Percentiles rank a stretch among this genome's conserved stretches.
These are phyloP conservation scores for Collybia nuda DNA, from an alignment of 768 basidiomycete species.

Conservation along the genomic window DNA sequence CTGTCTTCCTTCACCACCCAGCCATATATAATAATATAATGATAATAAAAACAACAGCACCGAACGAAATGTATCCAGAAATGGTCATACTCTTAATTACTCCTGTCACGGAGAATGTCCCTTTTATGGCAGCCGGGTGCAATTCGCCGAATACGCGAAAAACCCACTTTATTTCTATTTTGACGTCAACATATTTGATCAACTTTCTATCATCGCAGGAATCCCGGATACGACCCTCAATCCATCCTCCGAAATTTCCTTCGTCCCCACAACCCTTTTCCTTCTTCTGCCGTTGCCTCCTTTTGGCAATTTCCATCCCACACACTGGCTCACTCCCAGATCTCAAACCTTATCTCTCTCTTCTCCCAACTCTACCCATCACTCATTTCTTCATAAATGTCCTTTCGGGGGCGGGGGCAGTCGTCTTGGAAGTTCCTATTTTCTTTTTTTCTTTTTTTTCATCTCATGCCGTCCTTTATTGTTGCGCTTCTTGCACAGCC, in stretches of 20 bases:
- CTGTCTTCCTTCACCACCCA: not conserved
- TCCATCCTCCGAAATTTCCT: not conserved
- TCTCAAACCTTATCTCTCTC: conserved; percentile 35
- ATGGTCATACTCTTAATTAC: not conserved
- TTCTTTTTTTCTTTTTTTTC: no score
- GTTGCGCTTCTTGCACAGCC: no score
- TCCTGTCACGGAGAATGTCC: not conserved
- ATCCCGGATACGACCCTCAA: conserved; percentile 3
- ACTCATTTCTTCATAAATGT: not conserved
- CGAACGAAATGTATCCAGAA: conserved; percentile 6
- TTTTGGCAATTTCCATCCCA: conserved; percentile 13
- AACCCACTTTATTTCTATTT: not conserved
- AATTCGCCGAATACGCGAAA: no score
- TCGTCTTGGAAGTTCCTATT: no score
- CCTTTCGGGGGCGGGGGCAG: not conserved
- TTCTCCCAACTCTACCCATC: conserved; percentile 25
- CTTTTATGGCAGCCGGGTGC: not conserved
- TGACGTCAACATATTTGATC: conserved; percentile 10
- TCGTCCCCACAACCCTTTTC: conserved; percentile 4
- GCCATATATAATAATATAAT: no score
- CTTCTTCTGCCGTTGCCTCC: no score
- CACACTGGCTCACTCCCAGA: conserved; percentile 15
- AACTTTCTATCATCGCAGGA: not conserved
- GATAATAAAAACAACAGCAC: no score
- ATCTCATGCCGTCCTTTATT: no score